These are phyloP conservation scores for Calocera viscosa DNA, from an alignment of 768 basidiomycete genomes.

Conservation along the genomic window DNA sequence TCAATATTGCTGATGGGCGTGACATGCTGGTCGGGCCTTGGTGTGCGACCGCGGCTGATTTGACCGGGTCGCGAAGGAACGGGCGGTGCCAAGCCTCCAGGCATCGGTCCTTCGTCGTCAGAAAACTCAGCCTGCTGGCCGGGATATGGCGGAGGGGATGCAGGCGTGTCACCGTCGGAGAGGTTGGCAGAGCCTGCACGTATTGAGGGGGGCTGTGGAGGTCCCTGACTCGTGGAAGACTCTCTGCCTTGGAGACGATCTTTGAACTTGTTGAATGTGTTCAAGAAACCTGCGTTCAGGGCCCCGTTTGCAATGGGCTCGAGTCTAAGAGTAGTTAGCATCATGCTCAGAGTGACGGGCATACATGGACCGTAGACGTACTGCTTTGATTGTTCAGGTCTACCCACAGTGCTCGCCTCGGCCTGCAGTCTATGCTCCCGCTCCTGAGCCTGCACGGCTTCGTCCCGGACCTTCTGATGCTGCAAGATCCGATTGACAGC, in stretches of 20 bases:
- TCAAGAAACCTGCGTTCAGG: background rate
- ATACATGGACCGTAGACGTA: background rate
- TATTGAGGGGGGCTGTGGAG: background rate
- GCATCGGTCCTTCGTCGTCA: background rate
- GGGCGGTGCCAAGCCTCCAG: background rate
- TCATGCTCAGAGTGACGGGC: background rate
- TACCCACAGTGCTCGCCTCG: background rate
- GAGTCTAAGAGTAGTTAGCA: background rate
- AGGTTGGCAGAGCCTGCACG: background rate
- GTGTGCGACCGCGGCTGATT: background rate
- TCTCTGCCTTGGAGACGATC: conserved; percentile 3
- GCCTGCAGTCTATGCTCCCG: conserved; percentile 19
- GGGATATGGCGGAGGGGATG: background rate
- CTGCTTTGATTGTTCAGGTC: background rate
- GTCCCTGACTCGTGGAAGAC: background rate
- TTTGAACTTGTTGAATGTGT: background rate
- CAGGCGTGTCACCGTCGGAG: background rate
- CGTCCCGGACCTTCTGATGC: conserved; percentile 59
- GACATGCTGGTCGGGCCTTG: background rate
- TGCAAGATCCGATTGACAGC: conserved; percentile 87
- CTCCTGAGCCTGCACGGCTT: conserved; percentile 32
- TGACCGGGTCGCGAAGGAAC: background rate
- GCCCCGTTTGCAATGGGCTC: background rate
- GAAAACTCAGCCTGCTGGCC: conserved; percentile 4
- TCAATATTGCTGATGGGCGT: background rate